Evolutionary conservation across 2,329 filamentous ascomycete species (phyloP), one percentile per base, ranked within the genome.

Genomic region (Diaporthe destruens): DNA sequence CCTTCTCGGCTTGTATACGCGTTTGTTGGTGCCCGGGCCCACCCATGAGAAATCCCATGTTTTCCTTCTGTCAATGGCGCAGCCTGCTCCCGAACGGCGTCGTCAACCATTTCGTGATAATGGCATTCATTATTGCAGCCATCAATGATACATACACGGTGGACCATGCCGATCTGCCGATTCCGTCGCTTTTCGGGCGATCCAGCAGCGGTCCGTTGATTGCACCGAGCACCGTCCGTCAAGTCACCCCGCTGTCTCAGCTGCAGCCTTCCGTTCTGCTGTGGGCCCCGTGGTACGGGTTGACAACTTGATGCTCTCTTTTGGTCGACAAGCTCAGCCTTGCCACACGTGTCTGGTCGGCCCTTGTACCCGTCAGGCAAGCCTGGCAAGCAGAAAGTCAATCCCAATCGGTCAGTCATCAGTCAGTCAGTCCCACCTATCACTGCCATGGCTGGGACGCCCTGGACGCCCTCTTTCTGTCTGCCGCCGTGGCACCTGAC

Each of bases 201-300:
- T 54, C 23, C 36, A 54, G 63, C 23, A 12, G 23, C 51, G 34
- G 49, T 67, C 63, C 51, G 63, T 51, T 42, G 20, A 25, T 42
- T 51, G 20, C 23, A 39, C 36, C 36, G 29, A 29, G 29, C 29
- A 29, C 29, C 29, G 29, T 29, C 29, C 29, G 5, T 29, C 29
- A 29, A n/a, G 36, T 59, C 34, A 25, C 36, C 42, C 63, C 63
- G 63, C 71, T 72, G 71, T 72, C 71, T 72, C 71, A 72, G 36
- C 53, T 72, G 71, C 57, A 65, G 69, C 69, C 61, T 56, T 65
- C 69, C 69, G 57, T 39, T n/a, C 16, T 18, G 6, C n/a, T 18
- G 6, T 34, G 29, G 29, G 5, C 20, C 20, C 36, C 32, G 20
- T 16, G 23, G 20, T 16, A 42, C 44, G 57, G n/a, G 16, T 18